These are phyloP conservation scores for Silene vulgaris DNA, from an alignment of 179 eudicot genomes.

Conservation along the genomic window DNA sequence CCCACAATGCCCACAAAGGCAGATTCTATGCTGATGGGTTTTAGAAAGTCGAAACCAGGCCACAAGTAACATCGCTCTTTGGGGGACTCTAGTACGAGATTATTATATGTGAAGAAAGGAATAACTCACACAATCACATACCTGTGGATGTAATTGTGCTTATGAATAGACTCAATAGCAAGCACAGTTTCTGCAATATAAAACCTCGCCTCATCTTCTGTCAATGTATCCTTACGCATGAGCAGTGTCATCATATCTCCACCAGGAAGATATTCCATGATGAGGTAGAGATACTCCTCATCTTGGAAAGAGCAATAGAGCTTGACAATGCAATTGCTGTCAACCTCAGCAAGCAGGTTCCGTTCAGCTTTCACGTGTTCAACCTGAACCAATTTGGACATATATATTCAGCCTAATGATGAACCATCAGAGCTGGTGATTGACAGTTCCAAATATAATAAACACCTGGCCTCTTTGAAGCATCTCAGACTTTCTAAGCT, in stretches of 20 bases:
- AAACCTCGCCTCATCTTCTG: slow-evolving; percentile 82
- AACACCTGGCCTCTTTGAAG: slow-evolving; percentile 90
- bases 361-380: slow-evolving; percentile 96
- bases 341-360: slow-evolving; percentile 92
- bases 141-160: slow-evolving; percentile 87
- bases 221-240: slow-evolving; percentile 88
- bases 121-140: slow-evolving; percentile 25
- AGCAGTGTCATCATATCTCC: slow-evolving; percentile 97
- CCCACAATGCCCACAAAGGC: background rate
- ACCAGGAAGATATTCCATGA: slow-evolving; percentile 96
- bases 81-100: no score
- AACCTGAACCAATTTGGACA: slow-evolving; percentile 40
- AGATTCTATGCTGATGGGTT: background rate
- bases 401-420: slow-evolving; percentile 19
- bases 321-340: slow-evolving; percentile 90
- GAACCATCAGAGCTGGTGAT: slow-evolving; percentile 8
- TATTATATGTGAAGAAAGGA: background rate
- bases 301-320: slow-evolving; percentile 93
- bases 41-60: background rate
- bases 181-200: slow-evolving; percentile 88
- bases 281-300: slow-evolving; percentile 76
- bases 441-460: slow-evolving; percentile 12
- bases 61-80: background rate
- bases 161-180: slow-evolving; percentile 92
- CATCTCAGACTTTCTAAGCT: slow-evolving; percentile 89